Evolutionary conservation across 2,329 filamentous ascomycete genomes (phyloP), one percentile per base, ranked within the genome.

Genomic region (Diaporthe sp.): DNA sequence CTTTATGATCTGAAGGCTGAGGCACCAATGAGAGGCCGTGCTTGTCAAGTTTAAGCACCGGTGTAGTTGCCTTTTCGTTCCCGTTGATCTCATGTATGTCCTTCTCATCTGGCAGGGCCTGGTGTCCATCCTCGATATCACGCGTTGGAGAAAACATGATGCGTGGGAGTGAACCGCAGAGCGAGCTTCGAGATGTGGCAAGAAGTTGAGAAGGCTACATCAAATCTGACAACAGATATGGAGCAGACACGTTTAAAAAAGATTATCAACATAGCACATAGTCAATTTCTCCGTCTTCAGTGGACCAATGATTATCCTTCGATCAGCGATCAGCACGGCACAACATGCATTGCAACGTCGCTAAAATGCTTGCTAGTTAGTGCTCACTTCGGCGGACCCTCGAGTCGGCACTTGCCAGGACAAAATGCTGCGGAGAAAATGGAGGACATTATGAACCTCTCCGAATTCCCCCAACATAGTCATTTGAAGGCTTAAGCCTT

Each of bases 21-120:
- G 79, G 79, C 13, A 79, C 71, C 17, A 80, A 74, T 32, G 78
- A 75, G 30, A 79, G 75, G 27, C 78, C 78, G 55, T 77, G 75
- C 39, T 75, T 78, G 76, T 80, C 79, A 30, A 75, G 63, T 25
- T 65, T 72, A 12, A 72, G 25, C 15, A 22, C 17, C 9, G 58
- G 47, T 19, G 12, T 13, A 12, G 56, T 15, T 15, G 22, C 12
- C 42, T 56, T 55, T 6, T 44, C 47, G 30, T 25, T n/a, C 30
- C 55, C 56, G 2, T 65, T 17, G 30, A 63, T 15, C 6, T 61
- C 53, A 22, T 25, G 22, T 9, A 22, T 22, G n/a, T 22, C 56
- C n/a, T 72, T 72, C 8, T 32, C 56, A 9, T 32, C 2, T 19
- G 19, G 9, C 9, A 4, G 17, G 6, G 10, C 42, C 13, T 32